phyloP scores from a whole-genome alignment of 306 rosid species.

The Mimosa pudica region DNA sequence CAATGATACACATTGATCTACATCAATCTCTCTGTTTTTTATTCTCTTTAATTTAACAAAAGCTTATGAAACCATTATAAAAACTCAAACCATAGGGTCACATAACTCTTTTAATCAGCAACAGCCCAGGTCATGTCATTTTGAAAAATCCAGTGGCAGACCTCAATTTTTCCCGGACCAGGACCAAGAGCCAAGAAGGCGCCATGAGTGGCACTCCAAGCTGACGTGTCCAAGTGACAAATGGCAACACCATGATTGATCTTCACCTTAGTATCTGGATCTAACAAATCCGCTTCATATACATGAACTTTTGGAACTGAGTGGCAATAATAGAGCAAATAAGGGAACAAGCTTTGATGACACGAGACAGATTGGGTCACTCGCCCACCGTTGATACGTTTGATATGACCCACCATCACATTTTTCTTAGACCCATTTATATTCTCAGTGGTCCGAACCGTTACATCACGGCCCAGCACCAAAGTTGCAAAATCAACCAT shows the following conservation, averaged over 20 bases:
- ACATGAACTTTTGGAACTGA: constrained; percentile 89
- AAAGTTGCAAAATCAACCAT: constrained; percentile 81
- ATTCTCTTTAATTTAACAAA: neutral
- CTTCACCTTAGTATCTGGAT: constrained; percentile 55
- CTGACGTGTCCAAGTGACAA: constrained; percentile 82
- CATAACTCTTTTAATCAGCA: constrained; percentile 11
- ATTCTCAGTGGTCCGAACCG: constrained; percentile 59
- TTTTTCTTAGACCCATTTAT: constrained; percentile 52
- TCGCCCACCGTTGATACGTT: constrained; percentile 64
- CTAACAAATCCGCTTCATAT: constrained; percentile 76
- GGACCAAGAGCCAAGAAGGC: constrained; percentile 76
- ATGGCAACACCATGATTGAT: constrained; percentile 78
- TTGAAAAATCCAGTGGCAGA: constrained; percentile 90
- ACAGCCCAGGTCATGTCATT: constrained; percentile 80
- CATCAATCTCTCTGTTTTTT: neutral
- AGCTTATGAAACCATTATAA: neutral
- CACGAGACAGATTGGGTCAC: constrained; percentile 76
- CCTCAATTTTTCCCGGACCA: constrained; percentile 74
- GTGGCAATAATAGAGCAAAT: constrained; percentile 81
- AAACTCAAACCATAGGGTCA: neutral
- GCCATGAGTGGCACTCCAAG: constrained; percentile 82
- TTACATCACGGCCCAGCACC: constrained; percentile 59
- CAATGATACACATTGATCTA: too few species aligned
- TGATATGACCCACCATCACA: constrained; percentile 59
- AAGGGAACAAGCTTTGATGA: constrained; percentile 82